Base-by-base conservation (phyloP, 495 filamentous ascomycete species). In the Neurospora sp. region DNA sequence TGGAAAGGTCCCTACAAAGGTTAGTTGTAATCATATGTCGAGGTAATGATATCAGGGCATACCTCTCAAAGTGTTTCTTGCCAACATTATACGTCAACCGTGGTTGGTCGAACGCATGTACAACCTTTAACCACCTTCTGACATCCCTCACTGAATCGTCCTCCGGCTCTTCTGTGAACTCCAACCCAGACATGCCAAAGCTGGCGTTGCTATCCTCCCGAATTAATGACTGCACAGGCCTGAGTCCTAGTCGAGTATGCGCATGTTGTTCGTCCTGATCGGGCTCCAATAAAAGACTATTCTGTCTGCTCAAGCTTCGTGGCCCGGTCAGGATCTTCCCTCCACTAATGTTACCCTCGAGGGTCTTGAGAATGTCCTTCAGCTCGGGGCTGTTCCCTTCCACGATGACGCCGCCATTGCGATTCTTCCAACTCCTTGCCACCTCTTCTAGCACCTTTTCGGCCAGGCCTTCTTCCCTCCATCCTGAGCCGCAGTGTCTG, bases 361-460 rank as follows among this genome's bases (percentile, higher is more conserved):
- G 75, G 1, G 87, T 89, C 77, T 92, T 92, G 40, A 98, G 81
- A 31, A 98, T 96, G 14, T 88, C 85, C 76, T 92, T 93, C 71
- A 98, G 82, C 69, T 90, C 91, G 3, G 87, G 85, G 73, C 93
- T 94, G 12, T 88, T 88, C 18, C 93, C 93, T 70, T 96, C 93
- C 3, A 98, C 93, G 73, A 98, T 95, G 31, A 97, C 93, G 27
- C 91, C 91, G 4, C 93, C 92, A 79, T 87, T 88, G 72, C 89
- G 87, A 73, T 90, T 92, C 82, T 95, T 97, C 96, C 96, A 99
- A 72, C 85, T 87, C 80, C 91, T 91, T 0, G 96, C 94, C 16
- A 94, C 89, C 80, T 98, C 95, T 75, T 98, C 96, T 22, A 98
- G 83, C 8, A 97, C 92, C 77, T 90, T 91, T 79, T 99, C 96